phyloP scores from a whole-genome alignment of 1,139 yeast genomes.

The Meyerozyma elateridarum region DNA sequence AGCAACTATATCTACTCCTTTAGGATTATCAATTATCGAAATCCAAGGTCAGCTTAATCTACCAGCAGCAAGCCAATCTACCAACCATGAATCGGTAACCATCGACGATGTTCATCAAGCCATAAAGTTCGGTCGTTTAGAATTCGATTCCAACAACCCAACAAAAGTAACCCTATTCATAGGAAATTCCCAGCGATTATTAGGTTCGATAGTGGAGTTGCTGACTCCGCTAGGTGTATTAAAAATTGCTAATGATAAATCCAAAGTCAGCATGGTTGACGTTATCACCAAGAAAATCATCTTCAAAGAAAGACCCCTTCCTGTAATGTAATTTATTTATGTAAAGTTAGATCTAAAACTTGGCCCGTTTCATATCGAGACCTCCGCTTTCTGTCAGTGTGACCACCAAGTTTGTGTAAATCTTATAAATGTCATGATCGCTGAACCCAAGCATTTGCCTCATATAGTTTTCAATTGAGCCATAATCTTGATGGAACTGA shows the following conservation, averaged over 20 bases:
- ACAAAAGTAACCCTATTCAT: slow-evolving; percentile 51
- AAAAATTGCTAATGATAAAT: slow-evolving; percentile 30
- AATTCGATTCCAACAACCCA: slow-evolving; percentile 41
- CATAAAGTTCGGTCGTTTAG: slow-evolving; percentile 55
- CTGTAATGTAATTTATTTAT: slow-evolving; percentile 50
- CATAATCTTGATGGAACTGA: slow-evolving; percentile 45
- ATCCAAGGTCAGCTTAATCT: slow-evolving; percentile 67
- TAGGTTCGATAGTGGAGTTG: slow-evolving; percentile 53
- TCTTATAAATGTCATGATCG: slow-evolving; percentile 43
- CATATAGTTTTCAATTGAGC: slow-evolving; percentile 53
- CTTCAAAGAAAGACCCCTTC: slow-evolving; percentile 65
- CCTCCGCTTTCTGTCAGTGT: slow-evolving; percentile 1
- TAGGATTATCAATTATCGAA: slow-evolving; percentile 57
- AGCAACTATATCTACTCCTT: slow-evolving; percentile 39
- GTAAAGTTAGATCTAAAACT: neutral
- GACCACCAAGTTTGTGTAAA: slow-evolving; percentile 42
- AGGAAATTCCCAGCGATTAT: slow-evolving; percentile 61
- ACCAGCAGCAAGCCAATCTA: slow-evolving; percentile 39
- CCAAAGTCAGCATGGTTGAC: slow-evolving; percentile 42
- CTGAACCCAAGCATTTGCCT: slow-evolving; percentile 41
- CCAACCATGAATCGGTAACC: slow-evolving; percentile 18
- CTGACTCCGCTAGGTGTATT: slow-evolving; percentile 61
- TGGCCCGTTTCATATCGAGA: neutral
- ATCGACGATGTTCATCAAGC: slow-evolving; percentile 41
- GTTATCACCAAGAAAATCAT: slow-evolving; percentile 51